Evolutionary conservation across 2,329 filamentous ascomycete genomes (phyloP), one percentile per base, ranked within the genome.

Genomic region (Exserohilum rostratum): DNA sequence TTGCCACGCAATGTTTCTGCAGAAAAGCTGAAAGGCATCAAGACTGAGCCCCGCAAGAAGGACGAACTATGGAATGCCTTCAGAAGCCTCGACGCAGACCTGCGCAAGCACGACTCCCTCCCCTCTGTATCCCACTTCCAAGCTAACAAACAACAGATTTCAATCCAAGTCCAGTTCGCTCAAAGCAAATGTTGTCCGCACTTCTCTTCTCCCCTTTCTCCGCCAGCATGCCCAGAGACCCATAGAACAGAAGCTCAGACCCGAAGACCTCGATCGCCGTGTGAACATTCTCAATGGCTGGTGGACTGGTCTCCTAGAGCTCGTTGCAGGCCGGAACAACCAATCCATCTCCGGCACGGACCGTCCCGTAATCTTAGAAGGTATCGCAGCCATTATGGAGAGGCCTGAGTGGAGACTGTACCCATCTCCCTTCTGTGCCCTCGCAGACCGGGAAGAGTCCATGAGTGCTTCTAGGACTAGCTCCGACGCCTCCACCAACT

Each of bases 291-390:
- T 96, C 53, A 91, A 95, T 72, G 93, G 90, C 70, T 97, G 93
- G 93, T 97, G 93, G 93, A 88, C 83, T 38, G 87, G 85, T 1
- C 79, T 96, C 34, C 77, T 96, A 51, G 91, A 95, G 55, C 86
- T 96, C 80, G 83, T 96, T 20, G 87, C 92, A 61, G 89, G 89
- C 29, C 84, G 85, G 57, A 85, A 88, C 69, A 87, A 88, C 51
- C 89, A 91, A 66, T 88, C 89, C 3, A 87, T 96, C 12, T 87
- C 91, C 1, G 90, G 90, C 10, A 88, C 91, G n/a, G 93, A 96
- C 68, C 83, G 91, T 29, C 90, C 91, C 0, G 83, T 87, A 2
- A 85, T 96, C 38, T 82, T 96, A 29, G 92, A 96, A 69, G 89
- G 87, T 5, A 83, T 90, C 18, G 87, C 88, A 44, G 85, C 89